Percentiles rank a stretch among this genome's conserved stretches.
phyloP scores from a whole-genome alignment of 23 red algal genomes.

The Pyropia yezoensis region DNA sequence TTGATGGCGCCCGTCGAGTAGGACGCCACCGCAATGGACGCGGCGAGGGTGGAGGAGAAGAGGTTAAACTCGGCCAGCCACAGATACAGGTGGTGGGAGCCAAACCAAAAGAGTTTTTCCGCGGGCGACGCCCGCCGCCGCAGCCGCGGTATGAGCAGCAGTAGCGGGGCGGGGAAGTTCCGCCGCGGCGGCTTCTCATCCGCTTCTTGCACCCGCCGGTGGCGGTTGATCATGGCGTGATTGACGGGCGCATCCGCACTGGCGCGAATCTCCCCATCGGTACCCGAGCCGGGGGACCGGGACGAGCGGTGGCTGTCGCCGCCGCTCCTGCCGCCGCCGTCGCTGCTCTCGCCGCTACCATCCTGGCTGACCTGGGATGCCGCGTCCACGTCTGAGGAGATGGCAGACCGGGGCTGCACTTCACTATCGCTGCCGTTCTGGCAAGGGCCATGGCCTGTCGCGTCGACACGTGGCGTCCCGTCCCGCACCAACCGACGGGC shows the following conservation, averaged over 20 bases:
- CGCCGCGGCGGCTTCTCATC: neutral
- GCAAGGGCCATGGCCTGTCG: too few species aligned
- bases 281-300: neutral
- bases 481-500: too few species aligned
- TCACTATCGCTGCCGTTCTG: too few species aligned
- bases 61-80: neutral
- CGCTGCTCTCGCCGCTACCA: neutral
- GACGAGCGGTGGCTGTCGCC: neutral
- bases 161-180: neutral
- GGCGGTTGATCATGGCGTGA: conserved; percentile 8
- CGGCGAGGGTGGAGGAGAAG: neutral
- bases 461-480: too few species aligned
- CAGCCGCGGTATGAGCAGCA: neutral
- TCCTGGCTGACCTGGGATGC: neutral
- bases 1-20: neutral
- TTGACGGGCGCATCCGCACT: neutral
- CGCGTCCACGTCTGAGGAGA: too few species aligned
- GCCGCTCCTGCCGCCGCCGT: neutral
- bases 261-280: conserved; percentile 2
- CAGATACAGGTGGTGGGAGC: neutral
- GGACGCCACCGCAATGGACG: neutral
- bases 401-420: too few species aligned
- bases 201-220: conserved; percentile 4
- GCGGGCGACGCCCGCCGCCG: neutral
- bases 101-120: conserved; percentile 3